Evolutionary conservation across 139 green algal species (phyloP).

Genomic region (Coelastrella sp.): DNA sequence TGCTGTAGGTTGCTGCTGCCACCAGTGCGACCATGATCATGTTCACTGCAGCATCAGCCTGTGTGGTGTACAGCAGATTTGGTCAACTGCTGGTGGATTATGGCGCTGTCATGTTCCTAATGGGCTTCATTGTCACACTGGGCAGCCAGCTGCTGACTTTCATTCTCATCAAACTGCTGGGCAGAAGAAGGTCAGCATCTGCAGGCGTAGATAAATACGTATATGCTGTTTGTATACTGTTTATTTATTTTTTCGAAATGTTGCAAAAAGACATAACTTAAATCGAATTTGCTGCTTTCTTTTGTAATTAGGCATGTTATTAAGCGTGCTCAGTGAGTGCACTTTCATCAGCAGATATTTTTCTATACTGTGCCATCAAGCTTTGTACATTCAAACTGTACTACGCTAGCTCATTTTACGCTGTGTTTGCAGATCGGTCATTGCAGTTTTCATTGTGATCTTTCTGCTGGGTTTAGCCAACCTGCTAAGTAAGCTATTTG

Average conservation of each 20-base stretch:
- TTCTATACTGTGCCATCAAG: too few relatives aligned
- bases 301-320: too few relatives aligned
- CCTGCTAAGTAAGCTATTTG: too few relatives aligned
- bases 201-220: neutral
- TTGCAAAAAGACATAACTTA: neutral
- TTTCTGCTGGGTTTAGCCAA: too few relatives aligned
- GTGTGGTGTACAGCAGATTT: constrained; percentile 50
- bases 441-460: too few relatives aligned
- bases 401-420: too few relatives aligned
- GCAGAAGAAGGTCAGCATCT: neutral
- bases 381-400: too few relatives aligned
- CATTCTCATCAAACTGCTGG: constrained; percentile 24
- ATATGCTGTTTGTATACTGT: neutral
- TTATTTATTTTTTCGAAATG: neutral
- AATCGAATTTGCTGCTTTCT: too few relatives aligned
- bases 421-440: too few relatives aligned
- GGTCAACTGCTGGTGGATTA: constrained; percentile 44
- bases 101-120: neutral
- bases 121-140: constrained; percentile 42
- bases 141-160: constrained; percentile 47
- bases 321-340: too few relatives aligned
- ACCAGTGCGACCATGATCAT: constrained; percentile 71
- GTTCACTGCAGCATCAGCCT: constrained; percentile 53
- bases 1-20: constrained; percentile 54
- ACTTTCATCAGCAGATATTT: too few relatives aligned